These are phyloP conservation scores for Pholiota microspora DNA, from an alignment of 768 basidiomycete genomes.

Conservation along the genomic window DNA sequence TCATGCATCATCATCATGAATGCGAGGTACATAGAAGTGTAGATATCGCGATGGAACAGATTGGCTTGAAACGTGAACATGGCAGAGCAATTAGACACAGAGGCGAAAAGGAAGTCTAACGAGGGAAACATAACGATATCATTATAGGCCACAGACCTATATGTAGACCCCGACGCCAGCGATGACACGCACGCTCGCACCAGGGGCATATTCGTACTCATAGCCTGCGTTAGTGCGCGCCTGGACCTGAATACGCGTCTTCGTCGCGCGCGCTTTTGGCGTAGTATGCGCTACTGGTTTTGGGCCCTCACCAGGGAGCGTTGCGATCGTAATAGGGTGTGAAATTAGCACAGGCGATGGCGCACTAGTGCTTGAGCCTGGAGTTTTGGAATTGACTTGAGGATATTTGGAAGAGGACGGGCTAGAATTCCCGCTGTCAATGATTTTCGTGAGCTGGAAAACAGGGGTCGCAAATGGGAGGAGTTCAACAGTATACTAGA, in stretches of 20 bases:
- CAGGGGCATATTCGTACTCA: background rate
- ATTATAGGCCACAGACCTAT: background rate
- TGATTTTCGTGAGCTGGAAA: slow-evolving; percentile 12
- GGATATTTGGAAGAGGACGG: background rate
- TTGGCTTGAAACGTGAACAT: too few relatives aligned
- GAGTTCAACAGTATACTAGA: slow-evolving; percentile 23
- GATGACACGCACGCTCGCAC: background rate
- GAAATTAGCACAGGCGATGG: slow-evolving; percentile 17
- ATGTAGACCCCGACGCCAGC: slow-evolving; percentile 5
- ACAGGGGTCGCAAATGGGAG: slow-evolving; percentile 22
- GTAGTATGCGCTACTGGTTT: slow-evolving; percentile 20
- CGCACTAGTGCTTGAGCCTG: background rate
- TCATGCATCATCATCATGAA: background rate
- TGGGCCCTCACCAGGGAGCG: slow-evolving; percentile 24
- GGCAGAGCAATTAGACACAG: too few relatives aligned
- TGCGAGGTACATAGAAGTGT: slow-evolving; percentile 1
- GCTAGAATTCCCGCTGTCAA: background rate
- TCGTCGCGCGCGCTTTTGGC: slow-evolving; percentile 11
- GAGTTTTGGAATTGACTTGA: background rate
- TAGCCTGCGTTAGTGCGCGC: background rate
- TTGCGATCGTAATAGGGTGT: slow-evolving; percentile 26
- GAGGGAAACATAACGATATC: background rate
- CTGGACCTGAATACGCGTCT: slow-evolving; percentile 5
- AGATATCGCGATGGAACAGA: background rate
- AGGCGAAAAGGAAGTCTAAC: background rate